Conservation (phyloP, 208 protist species). For the Zelonia costaricensis region DNA sequence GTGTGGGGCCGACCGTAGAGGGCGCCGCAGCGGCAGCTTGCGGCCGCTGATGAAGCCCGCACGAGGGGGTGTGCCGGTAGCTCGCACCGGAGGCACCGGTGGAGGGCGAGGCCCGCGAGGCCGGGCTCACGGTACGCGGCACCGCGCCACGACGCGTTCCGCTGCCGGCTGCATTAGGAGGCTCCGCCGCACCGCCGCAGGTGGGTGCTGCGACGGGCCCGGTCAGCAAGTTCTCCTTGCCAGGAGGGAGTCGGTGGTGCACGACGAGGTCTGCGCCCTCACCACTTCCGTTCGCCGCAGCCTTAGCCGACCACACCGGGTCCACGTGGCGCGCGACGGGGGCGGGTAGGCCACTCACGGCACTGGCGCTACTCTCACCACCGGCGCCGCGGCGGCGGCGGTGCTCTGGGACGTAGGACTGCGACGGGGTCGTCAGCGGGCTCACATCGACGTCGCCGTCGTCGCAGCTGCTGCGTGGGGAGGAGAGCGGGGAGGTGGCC, state of each 20-base stretch:
- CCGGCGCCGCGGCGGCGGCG: neutral
- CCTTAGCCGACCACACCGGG: no score
- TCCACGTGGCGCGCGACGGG: no score
- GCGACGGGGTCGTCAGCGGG: slow-evolving; percentile 19
- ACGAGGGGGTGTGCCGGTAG: neutral
- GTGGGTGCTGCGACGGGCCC: no score
- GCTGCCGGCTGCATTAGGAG: no score
- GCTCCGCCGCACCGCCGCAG: neutral
- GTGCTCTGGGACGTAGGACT: slow-evolving; percentile 16
- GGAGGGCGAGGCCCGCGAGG: neutral
- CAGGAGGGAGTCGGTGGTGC: neutral
- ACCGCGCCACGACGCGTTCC: neutral
- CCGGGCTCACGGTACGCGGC: neutral
- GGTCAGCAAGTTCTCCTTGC: neutral
- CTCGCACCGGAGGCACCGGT: neutral
- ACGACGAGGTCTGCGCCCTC: no score
- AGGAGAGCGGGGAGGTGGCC: no score
- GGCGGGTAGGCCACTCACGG: no score
- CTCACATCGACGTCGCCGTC: slow-evolving; percentile 15
- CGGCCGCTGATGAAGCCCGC: neutral
- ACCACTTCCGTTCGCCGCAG: no score
- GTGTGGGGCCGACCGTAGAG: neutral
- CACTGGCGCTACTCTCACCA: no score
- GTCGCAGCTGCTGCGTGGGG: neutral
- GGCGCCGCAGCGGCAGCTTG: neutral